Evolutionary conservation across 2,329 filamentous ascomycete genomes (phyloP).

Genomic region (Aspergillus texensis): DNA sequence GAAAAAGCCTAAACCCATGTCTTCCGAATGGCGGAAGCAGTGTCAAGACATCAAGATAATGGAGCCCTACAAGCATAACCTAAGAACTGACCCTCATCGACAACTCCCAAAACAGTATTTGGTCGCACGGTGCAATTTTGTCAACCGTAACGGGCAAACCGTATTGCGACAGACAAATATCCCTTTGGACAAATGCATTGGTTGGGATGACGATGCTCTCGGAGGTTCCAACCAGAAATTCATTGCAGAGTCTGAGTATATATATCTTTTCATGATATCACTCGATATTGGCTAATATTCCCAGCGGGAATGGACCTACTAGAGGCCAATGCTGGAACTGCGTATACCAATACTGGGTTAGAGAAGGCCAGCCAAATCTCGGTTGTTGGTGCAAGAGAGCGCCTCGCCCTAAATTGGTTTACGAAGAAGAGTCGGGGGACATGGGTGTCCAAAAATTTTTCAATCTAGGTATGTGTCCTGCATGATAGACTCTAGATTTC

Average conservation of each 20-base stretch:
- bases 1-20: background rate
- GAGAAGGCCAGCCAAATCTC: background rate
- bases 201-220: background rate
- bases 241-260: background rate
- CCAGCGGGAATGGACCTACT: background rate
- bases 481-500: background rate
- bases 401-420: background rate
- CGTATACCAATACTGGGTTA: background rate
- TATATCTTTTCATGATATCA: background rate
- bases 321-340: background rate
- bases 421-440: background rate
- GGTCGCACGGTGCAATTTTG: background rate
- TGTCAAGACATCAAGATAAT: background rate
- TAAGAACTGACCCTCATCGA: no score
- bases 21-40: background rate
- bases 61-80: no score
- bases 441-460: background rate
- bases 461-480: background rate
- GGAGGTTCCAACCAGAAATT: background rate
- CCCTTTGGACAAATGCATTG: background rate
- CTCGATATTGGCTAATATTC: background rate
- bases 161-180: background rate
- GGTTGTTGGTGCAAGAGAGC: background rate
- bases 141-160: no score
- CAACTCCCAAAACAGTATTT: background rate